Conservation (phyloP, 2,329 filamentous ascomycete species). For the Dryadomyces quercivorus region DNA sequence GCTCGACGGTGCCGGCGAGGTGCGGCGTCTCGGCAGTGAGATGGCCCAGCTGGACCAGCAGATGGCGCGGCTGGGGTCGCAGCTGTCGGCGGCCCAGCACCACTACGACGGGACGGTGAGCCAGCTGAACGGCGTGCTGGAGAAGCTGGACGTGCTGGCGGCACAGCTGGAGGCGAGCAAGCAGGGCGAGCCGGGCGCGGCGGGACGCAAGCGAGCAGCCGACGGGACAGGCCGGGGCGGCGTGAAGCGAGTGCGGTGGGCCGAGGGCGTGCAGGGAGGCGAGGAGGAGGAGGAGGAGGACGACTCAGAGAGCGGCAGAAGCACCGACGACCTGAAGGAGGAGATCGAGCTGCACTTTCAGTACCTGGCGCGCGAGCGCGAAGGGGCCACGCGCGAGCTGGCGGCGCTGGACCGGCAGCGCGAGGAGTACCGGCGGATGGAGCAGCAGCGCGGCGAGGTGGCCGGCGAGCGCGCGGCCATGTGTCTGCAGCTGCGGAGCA, state of each 20-base stretch:
- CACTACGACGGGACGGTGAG: not conserved
- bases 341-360: constrained; percentile 21
- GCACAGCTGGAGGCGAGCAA: not conserved
- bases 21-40: not conserved
- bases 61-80: not conserved
- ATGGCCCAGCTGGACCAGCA: not conserved
- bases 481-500: constrained; percentile 43
- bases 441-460: not conserved
- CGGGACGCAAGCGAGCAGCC: not conserved
- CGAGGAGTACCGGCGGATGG: not conserved
- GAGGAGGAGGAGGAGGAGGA: not conserved
- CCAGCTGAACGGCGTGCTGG: not conserved
- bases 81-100: not conserved
- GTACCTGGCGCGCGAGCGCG: not conserved
- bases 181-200: not conserved
- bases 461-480: constrained; percentile 18
- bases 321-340: not conserved
- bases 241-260: not conserved
- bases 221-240: not conserved
- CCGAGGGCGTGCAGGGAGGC: not conserved
- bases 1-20: not conserved
- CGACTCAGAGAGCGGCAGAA: not conserved
- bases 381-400: constrained; percentile 13
- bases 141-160: not conserved
- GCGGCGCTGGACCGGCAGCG: constrained; percentile 17